Conservation (phyloP, 73 alveolate species). For the Symbiodinium pilosum region DNA sequence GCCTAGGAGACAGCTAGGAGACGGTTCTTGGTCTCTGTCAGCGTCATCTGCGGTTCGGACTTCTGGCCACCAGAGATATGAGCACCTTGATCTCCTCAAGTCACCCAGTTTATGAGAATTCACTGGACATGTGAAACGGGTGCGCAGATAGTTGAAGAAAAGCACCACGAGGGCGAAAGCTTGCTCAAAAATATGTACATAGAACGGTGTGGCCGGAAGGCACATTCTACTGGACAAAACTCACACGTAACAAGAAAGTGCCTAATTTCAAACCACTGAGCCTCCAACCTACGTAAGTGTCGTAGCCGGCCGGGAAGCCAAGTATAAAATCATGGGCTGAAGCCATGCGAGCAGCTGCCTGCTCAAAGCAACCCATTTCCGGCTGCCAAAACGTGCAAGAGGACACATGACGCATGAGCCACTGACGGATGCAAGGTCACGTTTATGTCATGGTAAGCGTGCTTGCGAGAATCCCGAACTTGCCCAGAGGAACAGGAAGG, state of each 20-base stretch:
- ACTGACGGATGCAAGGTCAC: background rate
- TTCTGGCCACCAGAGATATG: constrained; percentile 71
- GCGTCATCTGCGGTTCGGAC: background rate
- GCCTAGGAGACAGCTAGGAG: background rate
- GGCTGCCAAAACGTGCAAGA: background rate
- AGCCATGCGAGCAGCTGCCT: constrained; percentile 87
- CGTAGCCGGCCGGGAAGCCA: constrained; percentile 78
- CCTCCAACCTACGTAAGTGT: background rate
- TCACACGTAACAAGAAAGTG: no score
- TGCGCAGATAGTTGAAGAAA: no score
- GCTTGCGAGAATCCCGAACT: background rate
- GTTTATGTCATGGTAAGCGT: background rate
- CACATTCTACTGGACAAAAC: no score
- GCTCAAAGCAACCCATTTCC: background rate
- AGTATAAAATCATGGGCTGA: constrained; percentile 65
- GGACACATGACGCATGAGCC: background rate
- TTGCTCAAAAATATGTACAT: no score
- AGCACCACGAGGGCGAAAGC: no score
- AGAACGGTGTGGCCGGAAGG: no score
- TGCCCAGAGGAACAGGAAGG: background rate
- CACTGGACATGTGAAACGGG: no score
- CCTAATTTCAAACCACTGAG: background rate
- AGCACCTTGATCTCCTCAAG: constrained; percentile 64
- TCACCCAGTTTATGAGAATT: background rate
- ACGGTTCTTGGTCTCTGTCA: background rate